Evolutionary conservation across 352 stramenopile genomes (phyloP).

Genomic region (Globisporangium lucens): DNA sequence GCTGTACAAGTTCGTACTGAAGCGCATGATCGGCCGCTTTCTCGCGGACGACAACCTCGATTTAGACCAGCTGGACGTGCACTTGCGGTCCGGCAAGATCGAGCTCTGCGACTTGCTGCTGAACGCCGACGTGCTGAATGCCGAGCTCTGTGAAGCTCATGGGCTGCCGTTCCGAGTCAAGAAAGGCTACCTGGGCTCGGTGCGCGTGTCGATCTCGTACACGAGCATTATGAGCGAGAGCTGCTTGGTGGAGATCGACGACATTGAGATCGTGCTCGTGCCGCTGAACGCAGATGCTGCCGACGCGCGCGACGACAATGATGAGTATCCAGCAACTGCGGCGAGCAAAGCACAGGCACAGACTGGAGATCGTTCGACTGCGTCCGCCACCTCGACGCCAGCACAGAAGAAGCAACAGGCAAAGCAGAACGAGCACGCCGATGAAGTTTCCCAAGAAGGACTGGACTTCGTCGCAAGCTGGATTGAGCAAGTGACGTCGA

Average conservation of each 20-base stretch:
- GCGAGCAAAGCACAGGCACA: not conserved
- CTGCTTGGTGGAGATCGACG: slow-evolving; percentile 84
- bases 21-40: slow-evolving; percentile 88
- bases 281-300: slow-evolving; percentile 26
- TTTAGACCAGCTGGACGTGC: slow-evolving; percentile 84
- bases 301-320: slow-evolving; percentile 2
- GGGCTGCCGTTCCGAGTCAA: slow-evolving; percentile 81
- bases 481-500: slow-evolving; percentile 89
- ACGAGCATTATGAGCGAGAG: slow-evolving; percentile 87
- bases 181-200: slow-evolving; percentile 81
- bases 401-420: slow-evolving; percentile 15
- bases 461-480: slow-evolving; percentile 88
- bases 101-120: slow-evolving; percentile 82
- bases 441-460: slow-evolving; percentile 86
- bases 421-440: slow-evolving; percentile 36
- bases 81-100: slow-evolving; percentile 68
- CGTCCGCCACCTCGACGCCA: not conserved
- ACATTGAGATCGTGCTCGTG: slow-evolving; percentile 87
- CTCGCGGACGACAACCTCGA: slow-evolving; percentile 79
- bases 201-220: slow-evolving; percentile 84
- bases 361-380: slow-evolving; percentile 11
- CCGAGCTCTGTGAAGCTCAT: slow-evolving; percentile 64
- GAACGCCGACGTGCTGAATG: slow-evolving; percentile 78
- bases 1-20: slow-evolving; percentile 90
- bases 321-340: slow-evolving; percentile 7